These are phyloP conservation scores for Mimosa pudica DNA, from an alignment of 306 rosid genomes.

Conservation along the genomic window DNA sequence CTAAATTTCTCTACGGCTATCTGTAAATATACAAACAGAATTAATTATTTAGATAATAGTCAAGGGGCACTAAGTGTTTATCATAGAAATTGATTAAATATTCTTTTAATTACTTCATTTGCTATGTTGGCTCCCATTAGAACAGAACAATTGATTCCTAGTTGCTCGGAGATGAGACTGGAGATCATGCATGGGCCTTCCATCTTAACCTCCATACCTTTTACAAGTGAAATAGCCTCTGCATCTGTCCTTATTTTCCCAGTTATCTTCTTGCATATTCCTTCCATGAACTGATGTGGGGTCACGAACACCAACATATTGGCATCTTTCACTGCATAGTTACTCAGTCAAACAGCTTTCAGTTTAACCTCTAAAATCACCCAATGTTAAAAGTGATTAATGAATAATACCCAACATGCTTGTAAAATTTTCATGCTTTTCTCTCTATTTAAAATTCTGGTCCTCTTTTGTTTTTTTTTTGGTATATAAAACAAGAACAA, in stretches of 20 bases:
- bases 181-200: conserved; percentile 98
- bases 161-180: conserved; percentile 62
- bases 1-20: conserved; percentile 52
- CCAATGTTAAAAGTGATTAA: not conserved
- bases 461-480: not conserved
- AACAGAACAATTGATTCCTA: conserved; percentile 82
- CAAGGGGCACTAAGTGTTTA: conserved; percentile 8
- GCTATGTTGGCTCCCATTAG: conserved; percentile 97
- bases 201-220: conserved; percentile 96
- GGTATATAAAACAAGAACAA: not conserved
- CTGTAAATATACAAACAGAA: conserved; percentile 35
- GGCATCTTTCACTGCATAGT: conserved; percentile 71
- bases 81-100: not conserved
- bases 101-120: conserved; percentile 57
- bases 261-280: conserved; percentile 64
- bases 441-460: not conserved
- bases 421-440: not conserved
- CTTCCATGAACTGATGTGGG: conserved; percentile 95
- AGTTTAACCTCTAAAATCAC: not conserved
- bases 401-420: not conserved
- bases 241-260: conserved; percentile 69
- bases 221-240: conserved; percentile 84
- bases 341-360: conserved; percentile 28
- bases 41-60: conserved; percentile 12
- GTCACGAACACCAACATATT: conserved; percentile 90